A percentile compares a stretch with the other conserved stretches of the same genome.
Conservation (phyloP, 2,329 filamentous ascomycete species). For the Cordyceps fumosorosea region DNA sequence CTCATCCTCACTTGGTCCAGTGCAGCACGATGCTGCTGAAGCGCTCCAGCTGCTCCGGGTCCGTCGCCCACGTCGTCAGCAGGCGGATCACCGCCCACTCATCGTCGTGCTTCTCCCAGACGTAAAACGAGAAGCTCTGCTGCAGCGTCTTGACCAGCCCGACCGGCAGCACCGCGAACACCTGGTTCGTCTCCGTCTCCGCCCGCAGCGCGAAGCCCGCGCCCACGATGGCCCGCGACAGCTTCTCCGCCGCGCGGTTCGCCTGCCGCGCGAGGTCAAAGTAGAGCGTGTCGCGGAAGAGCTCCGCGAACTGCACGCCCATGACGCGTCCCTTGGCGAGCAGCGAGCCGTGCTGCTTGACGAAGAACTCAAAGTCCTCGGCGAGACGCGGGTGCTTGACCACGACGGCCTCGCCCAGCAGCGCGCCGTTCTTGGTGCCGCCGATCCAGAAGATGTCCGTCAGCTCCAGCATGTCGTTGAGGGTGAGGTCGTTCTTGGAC, state of each 20-base stretch:
- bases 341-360: constrained; percentile 45
- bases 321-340: constrained; percentile 43
- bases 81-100: constrained; percentile 36
- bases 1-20: constrained; percentile 2
- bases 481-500: constrained; percentile 34
- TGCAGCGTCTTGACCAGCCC: constrained; percentile 32
- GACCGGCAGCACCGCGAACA: constrained; percentile 39
- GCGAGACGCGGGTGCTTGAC: constrained; percentile 36
- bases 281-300: constrained; percentile 39
- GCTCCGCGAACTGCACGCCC: constrained; percentile 42
- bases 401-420: constrained; percentile 44
- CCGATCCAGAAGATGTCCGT: constrained; percentile 50
- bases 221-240: constrained; percentile 36
- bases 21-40: constrained; percentile 25
- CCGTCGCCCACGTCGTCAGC: constrained; percentile 46
- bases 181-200: constrained; percentile 44
- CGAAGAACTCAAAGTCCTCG: constrained; percentile 42
- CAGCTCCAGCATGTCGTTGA: constrained; percentile 37
- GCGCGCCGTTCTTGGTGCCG: constrained; percentile 44
- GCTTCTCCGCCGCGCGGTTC: constrained; percentile 36
- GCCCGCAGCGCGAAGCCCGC: constrained; percentile 37
- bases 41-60: constrained; percentile 33
- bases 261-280: constrained; percentile 39
- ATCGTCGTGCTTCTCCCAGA: constrained; percentile 38
- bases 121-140: constrained; percentile 39